Conservation (phyloP, 495 filamentous ascomycete species). For the Tetracladium marchalianum region DNA sequence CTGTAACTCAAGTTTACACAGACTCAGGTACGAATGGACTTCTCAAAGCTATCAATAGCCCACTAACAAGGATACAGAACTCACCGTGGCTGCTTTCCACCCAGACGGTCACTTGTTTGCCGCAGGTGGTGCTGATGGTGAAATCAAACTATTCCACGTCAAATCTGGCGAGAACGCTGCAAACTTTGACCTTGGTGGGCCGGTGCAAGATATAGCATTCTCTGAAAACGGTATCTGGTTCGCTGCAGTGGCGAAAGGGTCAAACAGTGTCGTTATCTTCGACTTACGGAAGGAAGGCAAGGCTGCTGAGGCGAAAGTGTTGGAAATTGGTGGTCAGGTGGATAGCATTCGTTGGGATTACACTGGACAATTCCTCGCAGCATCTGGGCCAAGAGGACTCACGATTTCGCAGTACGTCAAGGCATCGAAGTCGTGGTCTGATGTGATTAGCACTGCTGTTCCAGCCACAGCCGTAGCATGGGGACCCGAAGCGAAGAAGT, state of each 20-base stretch:
- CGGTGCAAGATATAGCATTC: constrained; percentile 69
- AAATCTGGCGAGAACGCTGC: constrained; percentile 62
- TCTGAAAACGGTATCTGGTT: constrained; percentile 98
- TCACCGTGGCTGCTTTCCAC: constrained; percentile 78
- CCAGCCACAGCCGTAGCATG: constrained; percentile 65
- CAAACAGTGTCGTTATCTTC: constrained; percentile 72
- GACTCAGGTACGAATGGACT: constrained; percentile 58
- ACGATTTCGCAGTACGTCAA: constrained; percentile 85
- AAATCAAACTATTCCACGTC: constrained; percentile 79
- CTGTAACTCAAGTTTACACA: constrained; percentile 67
- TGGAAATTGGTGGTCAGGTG: constrained; percentile 72
- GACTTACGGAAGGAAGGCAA: constrained; percentile 82
- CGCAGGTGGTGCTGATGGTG: constrained; percentile 61
- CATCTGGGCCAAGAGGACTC: constrained; percentile 68
- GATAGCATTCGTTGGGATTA: constrained; percentile 79
- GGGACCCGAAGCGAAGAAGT: constrained; percentile 62
- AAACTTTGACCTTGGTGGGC: constrained; percentile 53
- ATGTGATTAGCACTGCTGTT: constrained; percentile 67
- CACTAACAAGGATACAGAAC: constrained; percentile 44
- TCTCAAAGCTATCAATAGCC: background rate
- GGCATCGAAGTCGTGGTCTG: constrained; percentile 74
- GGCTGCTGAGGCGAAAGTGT: constrained; percentile 60
- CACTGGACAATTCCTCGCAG: constrained; percentile 84
- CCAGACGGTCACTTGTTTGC: constrained; percentile 93
- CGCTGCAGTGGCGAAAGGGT: constrained; percentile 62